phyloP scores from a whole-genome alignment of 2,329 filamentous ascomycete species.

The Lecanicillium sp. region DNA sequence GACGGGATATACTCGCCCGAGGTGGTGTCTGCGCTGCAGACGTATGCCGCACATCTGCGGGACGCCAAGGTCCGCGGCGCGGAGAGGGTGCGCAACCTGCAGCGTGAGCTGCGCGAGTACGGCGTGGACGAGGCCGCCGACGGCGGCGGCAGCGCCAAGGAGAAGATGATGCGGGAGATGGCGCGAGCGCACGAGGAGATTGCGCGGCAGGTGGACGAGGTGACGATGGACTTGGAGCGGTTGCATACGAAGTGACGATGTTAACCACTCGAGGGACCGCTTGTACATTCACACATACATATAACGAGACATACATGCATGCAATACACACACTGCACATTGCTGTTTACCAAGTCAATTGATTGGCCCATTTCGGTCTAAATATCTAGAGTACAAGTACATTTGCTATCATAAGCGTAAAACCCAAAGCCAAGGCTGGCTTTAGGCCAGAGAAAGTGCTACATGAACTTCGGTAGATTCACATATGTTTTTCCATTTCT shows the following conservation, averaged over 20 bases:
- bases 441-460: not conserved
- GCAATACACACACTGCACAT: not conserved
- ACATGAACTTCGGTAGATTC: no score
- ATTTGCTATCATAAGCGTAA: conserved; percentile 14
- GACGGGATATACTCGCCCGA: conserved; percentile 41
- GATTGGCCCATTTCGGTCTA: conserved; percentile 2
- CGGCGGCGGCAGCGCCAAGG: conserved; percentile 34
- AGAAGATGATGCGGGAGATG: conserved; percentile 48
- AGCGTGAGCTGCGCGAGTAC: conserved; percentile 42
- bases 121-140: conserved; percentile 32
- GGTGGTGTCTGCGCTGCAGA: conserved; percentile 35
- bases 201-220: conserved; percentile 43
- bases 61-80: conserved; percentile 41
- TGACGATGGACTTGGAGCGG: conserved; percentile 40
- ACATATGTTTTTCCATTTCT: no score
- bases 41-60: conserved; percentile 43
- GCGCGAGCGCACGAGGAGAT: conserved; percentile 46
- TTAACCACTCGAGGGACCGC: not conserved
- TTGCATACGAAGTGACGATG: conserved; percentile 20
- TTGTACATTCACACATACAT: not conserved
- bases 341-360: not conserved
- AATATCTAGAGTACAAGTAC: conserved; percentile 15
- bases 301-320: not conserved
- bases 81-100: conserved; percentile 36
- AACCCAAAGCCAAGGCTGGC: not conserved